These are phyloP conservation scores for Gracilaria gracilis DNA, from an alignment of 23 red algal species.

Conservation along the genomic window DNA sequence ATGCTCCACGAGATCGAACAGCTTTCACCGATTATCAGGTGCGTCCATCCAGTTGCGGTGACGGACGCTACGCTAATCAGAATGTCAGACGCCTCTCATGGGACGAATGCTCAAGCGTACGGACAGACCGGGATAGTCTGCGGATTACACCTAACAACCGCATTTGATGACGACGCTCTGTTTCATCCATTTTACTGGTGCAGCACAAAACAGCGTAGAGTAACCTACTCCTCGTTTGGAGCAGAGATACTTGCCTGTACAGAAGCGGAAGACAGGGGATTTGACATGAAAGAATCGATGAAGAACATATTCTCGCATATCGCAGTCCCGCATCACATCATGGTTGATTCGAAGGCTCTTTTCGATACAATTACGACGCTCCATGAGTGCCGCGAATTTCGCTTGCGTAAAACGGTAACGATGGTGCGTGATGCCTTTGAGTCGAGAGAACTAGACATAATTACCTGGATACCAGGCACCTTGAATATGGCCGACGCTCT, in stretches of 20 bases:
- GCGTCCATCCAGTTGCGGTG: background rate
- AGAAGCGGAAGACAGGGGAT: no score
- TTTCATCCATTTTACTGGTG: constrained; percentile 27
- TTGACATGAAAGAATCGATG: constrained; percentile 8
- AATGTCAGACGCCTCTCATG: constrained; percentile 44
- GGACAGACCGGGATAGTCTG: constrained; percentile 6
- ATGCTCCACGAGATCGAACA: constrained; percentile 14
- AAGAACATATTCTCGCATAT: background rate
- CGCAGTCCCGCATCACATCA: constrained; percentile 1
- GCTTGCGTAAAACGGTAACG: no score
- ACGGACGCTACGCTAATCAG: background rate
- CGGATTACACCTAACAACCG: background rate
- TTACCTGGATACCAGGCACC: constrained; percentile 15
- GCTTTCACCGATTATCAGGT: constrained; percentile 21
- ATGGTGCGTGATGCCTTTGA: constrained; percentile 17
- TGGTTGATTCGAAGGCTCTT: no score
- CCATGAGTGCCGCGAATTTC: no score
- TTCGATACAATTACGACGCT: constrained; percentile 36
- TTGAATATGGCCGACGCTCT: constrained; percentile 27
- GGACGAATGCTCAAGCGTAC: constrained; percentile 13
- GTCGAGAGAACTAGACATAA: constrained; percentile 1
- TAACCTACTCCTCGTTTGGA: no score
- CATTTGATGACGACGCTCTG: background rate
- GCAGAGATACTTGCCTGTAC: background rate
- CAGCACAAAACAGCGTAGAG: constrained; percentile 2